phyloP scores from a whole-genome alignment of 2,329 filamentous ascomycete genomes.

The Aspergillus jensenii region DNA sequence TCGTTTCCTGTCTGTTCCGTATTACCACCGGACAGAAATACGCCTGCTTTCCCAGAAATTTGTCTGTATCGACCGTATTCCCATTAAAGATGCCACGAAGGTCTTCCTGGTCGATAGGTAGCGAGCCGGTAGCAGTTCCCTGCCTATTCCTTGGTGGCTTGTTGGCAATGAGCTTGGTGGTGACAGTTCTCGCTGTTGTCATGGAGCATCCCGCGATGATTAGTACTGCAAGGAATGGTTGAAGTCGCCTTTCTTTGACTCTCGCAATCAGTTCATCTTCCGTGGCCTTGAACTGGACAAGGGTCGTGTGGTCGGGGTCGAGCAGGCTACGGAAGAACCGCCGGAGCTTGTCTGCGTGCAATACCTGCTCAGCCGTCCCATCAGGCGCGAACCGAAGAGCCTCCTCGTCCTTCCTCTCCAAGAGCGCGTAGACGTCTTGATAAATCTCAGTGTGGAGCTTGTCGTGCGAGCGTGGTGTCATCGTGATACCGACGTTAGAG shows the following conservation, averaged over 20 bases:
- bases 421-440: neutral
- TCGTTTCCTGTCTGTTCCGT: neutral
- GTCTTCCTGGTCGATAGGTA: neutral
- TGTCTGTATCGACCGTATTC: neutral
- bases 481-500: neutral
- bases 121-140: neutral
- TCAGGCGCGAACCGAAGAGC: neutral
- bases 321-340: neutral
- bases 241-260: neutral
- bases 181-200: neutral
- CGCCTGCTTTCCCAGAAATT: neutral
- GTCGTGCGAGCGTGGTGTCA: neutral
- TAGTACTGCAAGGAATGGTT: neutral
- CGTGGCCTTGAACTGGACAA: neutral
- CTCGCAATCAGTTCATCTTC: neutral
- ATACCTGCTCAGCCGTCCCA: neutral
- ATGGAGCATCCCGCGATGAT: neutral
- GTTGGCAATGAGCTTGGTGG: neutral
- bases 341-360: neutral
- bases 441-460: neutral
- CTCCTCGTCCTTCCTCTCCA: neutral
- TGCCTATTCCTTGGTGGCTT: neutral
- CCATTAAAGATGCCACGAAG: neutral
- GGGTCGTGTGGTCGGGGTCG: neutral
- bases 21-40: constrained; percentile 2